Evolutionary conservation across 805 yeast species (phyloP), one percentile per base, ranked within the genome.

Genomic region (Candida khao-thaluensis): DNA sequence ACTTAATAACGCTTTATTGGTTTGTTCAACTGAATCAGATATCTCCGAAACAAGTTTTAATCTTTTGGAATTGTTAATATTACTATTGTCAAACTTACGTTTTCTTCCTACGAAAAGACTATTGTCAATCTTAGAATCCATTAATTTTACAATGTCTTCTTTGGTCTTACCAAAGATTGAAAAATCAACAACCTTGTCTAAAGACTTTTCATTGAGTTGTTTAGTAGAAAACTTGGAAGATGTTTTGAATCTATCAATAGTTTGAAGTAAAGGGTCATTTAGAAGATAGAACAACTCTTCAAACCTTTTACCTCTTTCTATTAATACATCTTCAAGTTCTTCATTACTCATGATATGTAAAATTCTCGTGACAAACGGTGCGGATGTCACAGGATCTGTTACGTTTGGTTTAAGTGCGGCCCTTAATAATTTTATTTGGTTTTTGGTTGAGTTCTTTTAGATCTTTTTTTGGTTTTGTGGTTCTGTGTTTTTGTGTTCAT

Each of bases 301-400:
- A 11, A 53, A 40, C 30, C 47, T 24, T 12, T 40, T 37, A 16
- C 41, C 35, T 35, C 53, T 44, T 38, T 39, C 39, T 23, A 17
- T 18, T n/a, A 37, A 17, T 20, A 40, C 15, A 7, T 27, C 31
- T 12, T 28, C 30, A 21, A 29, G 25, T 15, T 32, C 38, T 10
- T 16, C 32, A 5, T 28, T 22, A 35, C 30, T 35, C 37, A 25
- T 35, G 21, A 21, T 33, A 9, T 14, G 36, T 23, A 22, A 22
- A 7, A 10, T 9, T 33, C 51, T 51, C 51, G 49, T 55, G 60
- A 55, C 40, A 45, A 42, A 44, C 60, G 42, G 42, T 17, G 28
- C 40, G 56, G 40, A 42, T 30, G 41, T 54, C 60, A 55, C 53
- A 56, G 51, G 57, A 38, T 17, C 20, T 7, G 35, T 3, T n/a